phyloP scores from a whole-genome alignment of 1,284 basidiomycete genomes.

The Mycosarcoma mackinlayi region DNA sequence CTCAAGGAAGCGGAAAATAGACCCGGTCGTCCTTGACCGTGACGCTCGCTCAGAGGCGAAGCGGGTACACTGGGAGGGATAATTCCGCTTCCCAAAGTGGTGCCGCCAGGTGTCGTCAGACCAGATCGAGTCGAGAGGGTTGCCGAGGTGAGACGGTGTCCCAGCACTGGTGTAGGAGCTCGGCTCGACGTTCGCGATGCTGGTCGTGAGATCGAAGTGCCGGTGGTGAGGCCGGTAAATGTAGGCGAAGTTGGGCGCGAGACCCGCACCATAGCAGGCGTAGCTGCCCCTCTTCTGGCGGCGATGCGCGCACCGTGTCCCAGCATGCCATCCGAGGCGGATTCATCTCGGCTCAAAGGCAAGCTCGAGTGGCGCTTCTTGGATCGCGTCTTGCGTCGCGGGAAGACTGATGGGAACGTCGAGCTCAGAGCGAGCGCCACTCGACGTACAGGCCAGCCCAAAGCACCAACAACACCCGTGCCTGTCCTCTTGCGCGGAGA shows the following conservation, averaged over 20 bases:
- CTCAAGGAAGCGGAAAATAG: constrained; percentile 40
- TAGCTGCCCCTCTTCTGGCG: constrained; percentile 27
- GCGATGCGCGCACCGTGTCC: constrained; percentile 35
- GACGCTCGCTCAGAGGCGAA: constrained; percentile 39
- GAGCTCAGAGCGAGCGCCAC: constrained; percentile 27
- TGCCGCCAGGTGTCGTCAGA: constrained; percentile 23
- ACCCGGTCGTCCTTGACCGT: constrained; percentile 9
- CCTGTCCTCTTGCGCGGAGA: constrained; percentile 22
- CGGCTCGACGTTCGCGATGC: constrained; percentile 47
- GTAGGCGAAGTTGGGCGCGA: constrained; percentile 45
- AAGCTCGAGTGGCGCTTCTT: constrained; percentile 49
- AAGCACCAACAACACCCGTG: constrained; percentile 20
- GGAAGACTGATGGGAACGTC: constrained; percentile 32
- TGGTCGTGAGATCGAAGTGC: constrained; percentile 44
- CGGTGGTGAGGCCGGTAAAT: constrained; percentile 30
- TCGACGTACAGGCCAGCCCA: constrained; percentile 42
- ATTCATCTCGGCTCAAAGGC: constrained; percentile 16
- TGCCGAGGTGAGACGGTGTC: constrained; percentile 46
- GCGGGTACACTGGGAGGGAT: constrained; percentile 33
- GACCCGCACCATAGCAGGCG: constrained; percentile 32
- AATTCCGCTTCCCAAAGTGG: constrained; percentile 9
- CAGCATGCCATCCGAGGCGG: constrained; percentile 6
- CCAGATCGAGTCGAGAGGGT: constrained; percentile 34
- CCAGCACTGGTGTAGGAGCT: constrained; percentile 46
- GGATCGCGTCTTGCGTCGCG: constrained; percentile 17